Conservation (phyloP, 1,139 yeast genomes). For the Geotrichum klebahnii region DNA sequence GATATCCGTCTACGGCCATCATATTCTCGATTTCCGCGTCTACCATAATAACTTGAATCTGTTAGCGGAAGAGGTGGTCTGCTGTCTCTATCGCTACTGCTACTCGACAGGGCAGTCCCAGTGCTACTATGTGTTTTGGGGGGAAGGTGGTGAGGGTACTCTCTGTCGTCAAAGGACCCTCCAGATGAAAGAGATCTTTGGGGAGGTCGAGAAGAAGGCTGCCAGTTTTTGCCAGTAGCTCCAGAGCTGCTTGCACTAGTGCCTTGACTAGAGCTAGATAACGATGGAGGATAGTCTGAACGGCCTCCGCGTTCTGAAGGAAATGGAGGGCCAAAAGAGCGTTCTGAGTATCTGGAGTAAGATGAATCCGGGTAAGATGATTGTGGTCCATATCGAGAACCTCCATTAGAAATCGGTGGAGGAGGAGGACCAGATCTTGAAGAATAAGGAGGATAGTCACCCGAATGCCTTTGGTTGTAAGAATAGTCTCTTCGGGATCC, state of each 20-base stretch:
- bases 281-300: background rate
- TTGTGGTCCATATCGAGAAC: constrained; percentile 7
- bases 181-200: background rate
- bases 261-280: background rate
- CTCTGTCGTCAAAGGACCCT: background rate
- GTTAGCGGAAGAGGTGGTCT: constrained; percentile 3
- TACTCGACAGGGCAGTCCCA: background rate
- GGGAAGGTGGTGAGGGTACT: background rate
- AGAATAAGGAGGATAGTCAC: constrained; percentile 6
- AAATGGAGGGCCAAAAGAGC: constrained; percentile 17
- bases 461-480: background rate
- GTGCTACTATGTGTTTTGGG: background rate
- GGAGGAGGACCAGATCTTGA: constrained; percentile 13
- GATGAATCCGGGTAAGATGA: constrained; percentile 8
- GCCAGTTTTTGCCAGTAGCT: constrained; percentile 3
- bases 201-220: background rate
- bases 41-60: constrained; percentile 6
- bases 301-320: constrained; percentile 22
- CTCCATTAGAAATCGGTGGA: background rate
- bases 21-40: constrained; percentile 22
- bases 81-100: background rate
- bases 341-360: constrained; percentile 9
- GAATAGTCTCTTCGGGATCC: constrained; percentile 10
- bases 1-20: constrained; percentile 18
- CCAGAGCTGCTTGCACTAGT: background rate